Evolutionary conservation across 139 green algal genomes (phyloP).

Genomic region (Chlamydomonas schloesseri): DNA sequence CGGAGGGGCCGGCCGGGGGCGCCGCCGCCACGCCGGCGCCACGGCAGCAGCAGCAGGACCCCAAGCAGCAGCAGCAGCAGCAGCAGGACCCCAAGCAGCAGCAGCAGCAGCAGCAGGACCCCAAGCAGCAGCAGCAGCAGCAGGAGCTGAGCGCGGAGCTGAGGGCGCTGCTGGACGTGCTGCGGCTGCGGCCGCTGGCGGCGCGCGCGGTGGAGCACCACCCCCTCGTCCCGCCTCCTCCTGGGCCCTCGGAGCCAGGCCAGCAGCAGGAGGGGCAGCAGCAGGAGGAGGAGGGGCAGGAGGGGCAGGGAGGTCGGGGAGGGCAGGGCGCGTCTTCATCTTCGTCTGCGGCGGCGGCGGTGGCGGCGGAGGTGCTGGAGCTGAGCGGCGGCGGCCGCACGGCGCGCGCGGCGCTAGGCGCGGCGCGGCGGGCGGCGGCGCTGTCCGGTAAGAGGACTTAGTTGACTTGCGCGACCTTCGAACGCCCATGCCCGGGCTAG

Average conservation of each 20-base stretch:
- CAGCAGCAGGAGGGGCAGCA: too few species aligned
- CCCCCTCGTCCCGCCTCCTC: too few species aligned
- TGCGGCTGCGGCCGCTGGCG: conserved; percentile 7
- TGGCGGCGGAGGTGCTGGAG: background rate
- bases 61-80: too few species aligned
- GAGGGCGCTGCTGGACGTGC: background rate
- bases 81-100: too few species aligned
- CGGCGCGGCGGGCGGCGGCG: conserved; percentile 19
- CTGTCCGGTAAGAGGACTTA: conserved; percentile 1
- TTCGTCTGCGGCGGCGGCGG: background rate
- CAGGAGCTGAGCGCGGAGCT: background rate
- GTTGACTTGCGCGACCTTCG: too few species aligned
- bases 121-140: background rate
- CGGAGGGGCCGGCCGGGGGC: too few species aligned
- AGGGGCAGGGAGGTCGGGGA: background rate
- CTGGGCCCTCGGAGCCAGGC: too few species aligned
- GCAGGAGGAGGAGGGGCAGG: background rate
- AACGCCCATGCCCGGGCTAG: too few species aligned
- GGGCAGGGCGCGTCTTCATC: background rate
- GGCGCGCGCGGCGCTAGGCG: background rate
- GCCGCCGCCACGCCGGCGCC: too few species aligned
- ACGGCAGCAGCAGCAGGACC: too few species aligned
- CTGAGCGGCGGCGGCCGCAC: background rate
- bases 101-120: background rate
- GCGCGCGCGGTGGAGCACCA: background rate